These are phyloP conservation scores for Euphorbia celastroides DNA, from an alignment of 441 rosid genomes.

Conservation along the genomic window DNA sequence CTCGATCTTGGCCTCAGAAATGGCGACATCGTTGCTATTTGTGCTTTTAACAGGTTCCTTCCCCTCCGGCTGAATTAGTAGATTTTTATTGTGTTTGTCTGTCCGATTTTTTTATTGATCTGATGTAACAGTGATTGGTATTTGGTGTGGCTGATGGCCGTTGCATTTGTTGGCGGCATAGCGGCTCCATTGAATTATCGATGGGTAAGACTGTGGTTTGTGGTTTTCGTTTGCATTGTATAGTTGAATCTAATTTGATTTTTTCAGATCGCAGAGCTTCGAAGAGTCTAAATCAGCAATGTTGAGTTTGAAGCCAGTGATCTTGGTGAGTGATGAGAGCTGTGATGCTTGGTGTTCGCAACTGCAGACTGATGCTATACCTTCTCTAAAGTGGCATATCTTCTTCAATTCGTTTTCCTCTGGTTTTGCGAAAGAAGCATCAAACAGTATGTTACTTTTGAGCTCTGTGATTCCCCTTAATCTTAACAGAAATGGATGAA, in stretches of 20 bases:
- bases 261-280: slow-evolving; percentile 42
- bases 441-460: slow-evolving; percentile 29
- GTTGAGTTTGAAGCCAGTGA: slow-evolving; percentile 42
- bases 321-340: slow-evolving; percentile 63
- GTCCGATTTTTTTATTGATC: background rate
- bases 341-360: slow-evolving; percentile 43
- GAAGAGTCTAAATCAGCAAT: slow-evolving; percentile 62
- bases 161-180: slow-evolving; percentile 67
- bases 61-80: background rate
- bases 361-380: slow-evolving; percentile 25
- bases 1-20: slow-evolving; percentile 41
- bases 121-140: slow-evolving; percentile 46
- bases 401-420: slow-evolving; percentile 36
- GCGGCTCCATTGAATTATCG: slow-evolving; percentile 76
- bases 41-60: slow-evolving; percentile 70
- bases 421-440: slow-evolving; percentile 14
- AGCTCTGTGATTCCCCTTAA: background rate
- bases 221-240: background rate
- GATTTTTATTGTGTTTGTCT: background rate
- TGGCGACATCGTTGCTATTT: slow-evolving; percentile 62
- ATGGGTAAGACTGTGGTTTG: slow-evolving; percentile 48
- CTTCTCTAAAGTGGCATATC: slow-evolving; percentile 60
- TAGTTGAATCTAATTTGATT: background rate
- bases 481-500: background rate
- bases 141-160: slow-evolving; percentile 68